Percentiles rank a stretch among this genome's conserved stretches.
phyloP scores from a whole-genome alignment of 2,329 filamentous ascomycete genomes.

The Thielaviopsis ethacetica region DNA sequence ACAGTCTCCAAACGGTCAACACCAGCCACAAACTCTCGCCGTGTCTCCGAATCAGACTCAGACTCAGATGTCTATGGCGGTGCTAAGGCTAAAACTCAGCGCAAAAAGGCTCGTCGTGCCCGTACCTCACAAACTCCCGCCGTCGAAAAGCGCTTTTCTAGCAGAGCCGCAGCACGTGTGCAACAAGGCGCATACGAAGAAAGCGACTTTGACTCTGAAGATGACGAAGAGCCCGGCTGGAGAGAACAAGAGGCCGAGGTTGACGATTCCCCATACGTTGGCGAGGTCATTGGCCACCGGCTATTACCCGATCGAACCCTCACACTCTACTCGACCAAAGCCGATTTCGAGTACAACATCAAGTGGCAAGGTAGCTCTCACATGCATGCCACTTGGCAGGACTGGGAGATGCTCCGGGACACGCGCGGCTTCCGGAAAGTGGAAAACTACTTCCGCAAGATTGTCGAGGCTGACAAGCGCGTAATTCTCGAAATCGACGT shows the following conservation, averaged over 20 bases:
- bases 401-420: constrained; percentile 53
- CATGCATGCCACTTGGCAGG: constrained; percentile 91
- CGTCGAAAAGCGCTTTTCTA: constrained; percentile 82
- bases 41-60: constrained; percentile 48
- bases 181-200: constrained; percentile 48
- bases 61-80: constrained; percentile 68
- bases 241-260: constrained; percentile 48
- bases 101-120: constrained; percentile 64
- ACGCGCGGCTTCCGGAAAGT: constrained; percentile 75
- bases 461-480: constrained; percentile 63
- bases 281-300: constrained; percentile 77
- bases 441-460: constrained; percentile 86
- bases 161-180: constrained; percentile 61
- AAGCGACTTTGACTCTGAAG: constrained; percentile 48
- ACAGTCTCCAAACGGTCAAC: constrained; percentile 45
- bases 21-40: constrained; percentile 24
- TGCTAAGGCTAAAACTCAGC: constrained; percentile 48
- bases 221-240: constrained; percentile 42
- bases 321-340: constrained; percentile 38
- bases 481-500: constrained; percentile 61
- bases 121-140: constrained; percentile 51
- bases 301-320: constrained; percentile 51
- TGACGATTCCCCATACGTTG: constrained; percentile 71
- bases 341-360: constrained; percentile 82
- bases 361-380: constrained; percentile 97